These are phyloP conservation scores for Apiospora sp. DNA, from an alignment of 2,329 filamentous ascomycete genomes.

Conservation along the genomic window DNA sequence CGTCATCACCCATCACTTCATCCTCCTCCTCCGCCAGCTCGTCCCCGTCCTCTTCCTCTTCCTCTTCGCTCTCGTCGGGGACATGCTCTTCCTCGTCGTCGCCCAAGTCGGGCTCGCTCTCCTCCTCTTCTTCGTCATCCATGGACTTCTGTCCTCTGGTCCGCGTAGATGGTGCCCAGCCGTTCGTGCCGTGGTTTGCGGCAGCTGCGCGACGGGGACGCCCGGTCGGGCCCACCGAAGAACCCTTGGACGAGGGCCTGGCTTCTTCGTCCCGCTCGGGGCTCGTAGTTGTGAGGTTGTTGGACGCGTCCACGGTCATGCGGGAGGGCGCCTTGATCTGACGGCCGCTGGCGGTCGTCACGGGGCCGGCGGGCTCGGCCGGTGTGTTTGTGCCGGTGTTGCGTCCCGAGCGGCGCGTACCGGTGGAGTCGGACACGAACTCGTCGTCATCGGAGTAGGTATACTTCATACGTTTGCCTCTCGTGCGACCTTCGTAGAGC, in stretches of 20 bases:
- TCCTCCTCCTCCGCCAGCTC: conserved; percentile 55
- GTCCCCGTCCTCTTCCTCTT: conserved; percentile 55
- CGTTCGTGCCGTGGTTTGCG: conserved; percentile 57
- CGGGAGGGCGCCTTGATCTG: conserved; percentile 77
- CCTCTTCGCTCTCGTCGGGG: conserved; percentile 64
- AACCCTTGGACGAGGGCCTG: conserved; percentile 46
- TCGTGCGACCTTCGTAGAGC: conserved; percentile 93
- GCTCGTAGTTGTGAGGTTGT: conserved; percentile 55
- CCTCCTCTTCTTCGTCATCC: conserved; percentile 55
- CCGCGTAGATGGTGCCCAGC: conserved; percentile 50
- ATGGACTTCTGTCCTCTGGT: conserved; percentile 62
- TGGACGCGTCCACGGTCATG: conserved; percentile 66
- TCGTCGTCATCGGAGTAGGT: conserved; percentile 92
- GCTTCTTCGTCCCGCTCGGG: conserved; percentile 37
- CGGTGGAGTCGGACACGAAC: conserved; percentile 69
- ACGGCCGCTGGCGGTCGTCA: conserved; percentile 85
- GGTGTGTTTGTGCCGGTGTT: conserved; percentile 79
- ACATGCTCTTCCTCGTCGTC: conserved; percentile 77
- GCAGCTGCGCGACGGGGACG: conserved; percentile 61
- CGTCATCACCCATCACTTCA: conserved; percentile 52
- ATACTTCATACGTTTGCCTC: conserved; percentile 95
- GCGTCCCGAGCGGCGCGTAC: conserved; percentile 72
- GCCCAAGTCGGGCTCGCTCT: conserved; percentile 55
- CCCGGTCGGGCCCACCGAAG: conserved; percentile 53
- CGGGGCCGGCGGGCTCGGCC: conserved; percentile 66